phyloP scores from a whole-genome alignment of 2,329 filamentous ascomycete species.

The Ceratocystis harringtonii region DNA sequence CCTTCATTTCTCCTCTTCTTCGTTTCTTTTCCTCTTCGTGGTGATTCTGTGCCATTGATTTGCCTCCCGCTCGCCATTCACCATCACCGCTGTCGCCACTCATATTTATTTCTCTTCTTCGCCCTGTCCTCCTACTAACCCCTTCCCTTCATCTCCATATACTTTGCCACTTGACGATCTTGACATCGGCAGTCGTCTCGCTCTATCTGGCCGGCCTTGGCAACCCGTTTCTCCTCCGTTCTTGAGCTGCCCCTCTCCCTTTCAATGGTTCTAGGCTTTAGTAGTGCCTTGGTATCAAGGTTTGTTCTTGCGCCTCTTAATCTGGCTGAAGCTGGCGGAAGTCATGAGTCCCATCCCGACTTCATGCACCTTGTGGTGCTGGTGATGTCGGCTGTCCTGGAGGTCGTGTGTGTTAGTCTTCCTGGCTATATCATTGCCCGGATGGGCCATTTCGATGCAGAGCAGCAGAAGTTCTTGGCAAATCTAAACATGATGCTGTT shows the following conservation, averaged over 20 bases:
- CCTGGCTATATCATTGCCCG: slow-evolving; percentile 87
- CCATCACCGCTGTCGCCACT: not conserved
- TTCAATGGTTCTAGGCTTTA: not conserved
- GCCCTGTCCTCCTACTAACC: not conserved
- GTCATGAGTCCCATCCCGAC: slow-evolving; percentile 44
- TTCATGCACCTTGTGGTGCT: slow-evolving; percentile 58
- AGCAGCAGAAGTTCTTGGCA: slow-evolving; percentile 90
- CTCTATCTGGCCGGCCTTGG: not conserved
- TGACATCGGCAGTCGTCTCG: not conserved
- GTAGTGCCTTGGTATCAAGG: not conserved
- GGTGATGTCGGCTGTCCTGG: slow-evolving; percentile 87
- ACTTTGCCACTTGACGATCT: not conserved
- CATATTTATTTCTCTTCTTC: not conserved
- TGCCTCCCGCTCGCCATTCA: not conserved
- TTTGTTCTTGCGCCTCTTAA: not conserved
- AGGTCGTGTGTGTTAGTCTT: slow-evolving; percentile 87
- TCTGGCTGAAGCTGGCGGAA: not conserved
- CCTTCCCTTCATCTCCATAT: not conserved
- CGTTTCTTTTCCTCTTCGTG: not conserved
- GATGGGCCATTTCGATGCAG: slow-evolving; percentile 83
- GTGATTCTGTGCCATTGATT: not conserved
- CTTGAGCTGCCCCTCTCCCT: not conserved
- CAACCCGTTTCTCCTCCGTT: not conserved
- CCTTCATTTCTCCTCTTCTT: not conserved
- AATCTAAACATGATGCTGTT: slow-evolving; percentile 95